Evolutionary conservation across 805 yeast species (phyloP).

Genomic region (Saccharomycopsis microspora): DNA sequence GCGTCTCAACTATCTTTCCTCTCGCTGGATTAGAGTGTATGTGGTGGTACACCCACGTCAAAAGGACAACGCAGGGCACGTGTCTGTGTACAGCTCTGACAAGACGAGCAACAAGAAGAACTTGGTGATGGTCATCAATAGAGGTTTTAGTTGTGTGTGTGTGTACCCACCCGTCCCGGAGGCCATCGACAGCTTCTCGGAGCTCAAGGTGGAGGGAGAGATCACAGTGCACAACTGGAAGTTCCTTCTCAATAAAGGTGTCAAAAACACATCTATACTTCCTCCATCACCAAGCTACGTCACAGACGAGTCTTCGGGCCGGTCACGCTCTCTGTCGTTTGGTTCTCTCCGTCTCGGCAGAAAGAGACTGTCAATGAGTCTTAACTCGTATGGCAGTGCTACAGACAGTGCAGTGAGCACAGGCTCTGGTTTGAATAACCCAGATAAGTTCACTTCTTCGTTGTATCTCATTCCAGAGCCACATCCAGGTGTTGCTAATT

Average conservation of each 20-base stretch:
- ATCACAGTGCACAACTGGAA: constrained; percentile 27
- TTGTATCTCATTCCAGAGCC: constrained; percentile 55
- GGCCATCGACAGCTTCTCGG: constrained; percentile 45
- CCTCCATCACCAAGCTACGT: constrained; percentile 12
- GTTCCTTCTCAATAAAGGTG: constrained; percentile 7
- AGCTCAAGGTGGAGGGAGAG: constrained; percentile 46
- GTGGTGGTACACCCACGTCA: constrained; percentile 35
- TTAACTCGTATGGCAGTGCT: constrained; percentile 3
- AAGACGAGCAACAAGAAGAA: constrained; percentile 35
- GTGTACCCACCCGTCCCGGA: constrained; percentile 47
- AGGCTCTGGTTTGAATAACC: background rate
- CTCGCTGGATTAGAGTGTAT: constrained; percentile 45
- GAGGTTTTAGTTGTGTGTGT: constrained; percentile 36
- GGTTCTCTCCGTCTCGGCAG: constrained; percentile 8
- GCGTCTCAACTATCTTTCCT: constrained; percentile 45
- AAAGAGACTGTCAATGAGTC: constrained; percentile 9
- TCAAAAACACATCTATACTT: background rate
- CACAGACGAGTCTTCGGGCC: background rate
- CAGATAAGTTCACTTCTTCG: constrained; percentile 6
- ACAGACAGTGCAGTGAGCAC: background rate
- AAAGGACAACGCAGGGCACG: constrained; percentile 32
- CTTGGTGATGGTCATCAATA: constrained; percentile 37
- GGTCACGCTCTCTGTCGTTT: constrained; percentile 16
- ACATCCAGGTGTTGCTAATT: constrained; percentile 62
- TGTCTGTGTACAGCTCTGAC: constrained; percentile 41